Base-by-base conservation (phyloP, 2,329 filamentous ascomycete genomes). In the Cladosporium colombiae region DNA sequence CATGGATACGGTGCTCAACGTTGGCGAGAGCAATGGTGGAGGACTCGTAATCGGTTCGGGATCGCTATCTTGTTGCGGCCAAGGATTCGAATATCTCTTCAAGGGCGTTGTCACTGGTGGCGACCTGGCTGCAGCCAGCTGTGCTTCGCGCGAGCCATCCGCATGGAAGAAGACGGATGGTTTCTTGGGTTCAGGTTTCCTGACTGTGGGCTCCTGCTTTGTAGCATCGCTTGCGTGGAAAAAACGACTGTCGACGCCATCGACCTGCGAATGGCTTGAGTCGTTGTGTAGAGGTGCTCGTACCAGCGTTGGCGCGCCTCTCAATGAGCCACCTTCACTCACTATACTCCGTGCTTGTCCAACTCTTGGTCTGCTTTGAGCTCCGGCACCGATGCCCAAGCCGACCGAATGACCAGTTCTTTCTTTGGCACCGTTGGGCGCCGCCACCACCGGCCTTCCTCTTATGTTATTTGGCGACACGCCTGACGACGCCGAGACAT, bases 151-250 rank as follows among this genome's bases (percentile, higher is more conserved):
- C 56, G 83, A 81, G 23, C 83, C 78, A 69, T 83, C 83, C 5
- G 82, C 82, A 70, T 85, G 83, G 69, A 84, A 81, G 74, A 85
- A 85, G 1, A 77, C 76, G 5, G 81, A 75, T 44, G 78, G 75
- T 70, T 84, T 85, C 76, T 79, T 81, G 27, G 70, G 68, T 67
- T 69, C 75, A 46, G 76, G 76, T 66, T 77, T 77, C 66, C 76
- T 76, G 18, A 74, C 68, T 59, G 68, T 65, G 27, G 70, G 63
- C 57, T 74, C 67, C 65, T 73, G 60, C 74, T 72, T 61, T 72
- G 76, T 66, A 46, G 85, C 90, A 71, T 97, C 92, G 76, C 89
- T 92, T 31, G 93, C 95, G 76, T 96, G 93, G 77, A 99, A 97
- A 84, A 98, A 98, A 80, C 92, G 94, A 62, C 89, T 79, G 23